These are phyloP conservation scores for Apophysomyces sp. DNA, from an alignment of 371 early-diverging fungal species.

Conservation along the genomic window DNA sequence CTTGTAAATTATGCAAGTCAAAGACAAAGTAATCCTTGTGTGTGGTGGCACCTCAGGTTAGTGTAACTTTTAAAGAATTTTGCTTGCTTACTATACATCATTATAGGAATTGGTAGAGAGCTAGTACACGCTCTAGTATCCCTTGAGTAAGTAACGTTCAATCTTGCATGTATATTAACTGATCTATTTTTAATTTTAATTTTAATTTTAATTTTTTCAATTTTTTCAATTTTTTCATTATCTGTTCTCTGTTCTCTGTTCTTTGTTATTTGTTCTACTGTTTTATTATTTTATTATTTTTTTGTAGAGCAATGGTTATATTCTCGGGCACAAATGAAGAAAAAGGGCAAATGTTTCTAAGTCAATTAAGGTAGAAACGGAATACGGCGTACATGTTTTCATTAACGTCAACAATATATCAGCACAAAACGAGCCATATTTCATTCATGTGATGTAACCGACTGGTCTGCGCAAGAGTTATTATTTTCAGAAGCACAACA, in stretches of 20 bases:
- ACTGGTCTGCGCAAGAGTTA: slow-evolving; percentile 40
- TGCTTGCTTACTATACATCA: not conserved
- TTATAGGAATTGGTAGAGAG: slow-evolving; percentile 31
- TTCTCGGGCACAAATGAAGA: slow-evolving; percentile 29
- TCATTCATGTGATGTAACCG: slow-evolving; percentile 58
- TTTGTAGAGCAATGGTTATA: slow-evolving; percentile 22
- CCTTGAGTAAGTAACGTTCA: slow-evolving; percentile 14
- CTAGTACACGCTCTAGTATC: slow-evolving; percentile 10
- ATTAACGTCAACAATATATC: not conserved
- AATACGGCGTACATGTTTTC: not conserved
- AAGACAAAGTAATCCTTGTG: slow-evolving; percentile 17
- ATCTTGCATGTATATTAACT: too few relatives aligned
- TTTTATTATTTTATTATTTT: too few relatives aligned
- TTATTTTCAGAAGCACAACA: slow-evolving; percentile 41
- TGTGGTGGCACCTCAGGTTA: slow-evolving; percentile 37
- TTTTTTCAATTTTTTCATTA: too few relatives aligned
- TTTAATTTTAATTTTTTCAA: too few relatives aligned
- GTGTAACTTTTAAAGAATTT: not conserved
- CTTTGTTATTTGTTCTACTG: too few relatives aligned
- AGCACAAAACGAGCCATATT: slow-evolving; percentile 27
- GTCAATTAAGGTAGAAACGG: slow-evolving; percentile 3
- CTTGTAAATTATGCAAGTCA: slow-evolving; percentile 12
- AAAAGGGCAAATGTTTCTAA: slow-evolving; percentile 17
- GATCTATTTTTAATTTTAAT: too few relatives aligned
- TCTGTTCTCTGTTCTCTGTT: too few relatives aligned